Conservation (phyloP, 345 rosid genomes). For the Citrus sinensis region DNA sequence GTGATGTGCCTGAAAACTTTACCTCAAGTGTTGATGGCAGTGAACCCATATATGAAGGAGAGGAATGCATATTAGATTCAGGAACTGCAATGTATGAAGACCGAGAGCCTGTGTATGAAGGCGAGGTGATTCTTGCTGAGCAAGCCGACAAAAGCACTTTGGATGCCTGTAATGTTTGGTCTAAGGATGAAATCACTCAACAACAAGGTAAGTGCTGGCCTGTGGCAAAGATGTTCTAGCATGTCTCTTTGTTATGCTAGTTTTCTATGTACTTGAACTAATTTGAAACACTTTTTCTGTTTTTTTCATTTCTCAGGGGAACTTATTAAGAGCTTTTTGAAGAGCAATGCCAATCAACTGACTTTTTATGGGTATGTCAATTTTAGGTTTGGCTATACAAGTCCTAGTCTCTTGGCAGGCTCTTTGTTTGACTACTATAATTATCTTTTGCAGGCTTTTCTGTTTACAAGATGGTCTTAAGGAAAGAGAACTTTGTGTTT, state of each 20-base stretch:
- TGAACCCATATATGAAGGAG: constrained; percentile 98
- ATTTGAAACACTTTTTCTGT: not conserved
- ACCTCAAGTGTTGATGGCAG: constrained; percentile 60
- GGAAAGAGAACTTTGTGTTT: constrained; percentile 94
- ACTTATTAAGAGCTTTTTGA: constrained; percentile 70
- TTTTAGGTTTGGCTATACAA: constrained; percentile 9
- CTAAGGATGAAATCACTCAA: constrained; percentile 59
- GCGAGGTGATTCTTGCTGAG: constrained; percentile 88
- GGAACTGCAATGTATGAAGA: constrained; percentile 49
- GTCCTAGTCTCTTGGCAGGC: not conserved
- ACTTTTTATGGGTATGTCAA: constrained; percentile 78
- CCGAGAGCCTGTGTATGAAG: constrained; percentile 92
- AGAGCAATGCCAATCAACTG: constrained; percentile 82
- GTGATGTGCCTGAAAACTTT: constrained; percentile 45
- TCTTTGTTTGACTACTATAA: not conserved
- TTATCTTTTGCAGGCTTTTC: constrained; percentile 62
- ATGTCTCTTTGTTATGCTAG: not conserved
- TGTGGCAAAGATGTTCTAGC: not conserved
- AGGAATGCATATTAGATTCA: constrained; percentile 81
- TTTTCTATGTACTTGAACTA: constrained; percentile 8
- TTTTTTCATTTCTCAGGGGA: constrained; percentile 55
- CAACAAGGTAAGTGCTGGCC: constrained; percentile 53
- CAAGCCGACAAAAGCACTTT: constrained; percentile 53
- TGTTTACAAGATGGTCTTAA: constrained; percentile 86
- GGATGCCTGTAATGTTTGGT: constrained; percentile 34